Conservation (phyloP, 202 grass and related monocot species). For the Zizania palustris region DNA sequence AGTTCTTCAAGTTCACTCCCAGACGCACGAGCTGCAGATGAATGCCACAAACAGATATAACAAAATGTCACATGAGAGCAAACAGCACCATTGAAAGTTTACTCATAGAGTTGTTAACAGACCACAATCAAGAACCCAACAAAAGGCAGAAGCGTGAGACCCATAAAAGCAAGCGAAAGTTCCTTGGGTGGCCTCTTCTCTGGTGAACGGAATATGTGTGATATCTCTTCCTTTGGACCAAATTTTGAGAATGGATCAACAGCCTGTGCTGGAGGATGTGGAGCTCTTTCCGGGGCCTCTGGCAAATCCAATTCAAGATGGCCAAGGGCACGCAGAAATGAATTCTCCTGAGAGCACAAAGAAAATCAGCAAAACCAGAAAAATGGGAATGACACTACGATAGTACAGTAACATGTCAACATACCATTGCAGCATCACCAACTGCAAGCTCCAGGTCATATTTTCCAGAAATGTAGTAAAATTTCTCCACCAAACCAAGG, state of each 20-base stretch:
- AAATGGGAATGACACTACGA: not conserved
- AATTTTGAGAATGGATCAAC: slow-evolving; percentile 78
- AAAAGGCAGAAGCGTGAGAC: slow-evolving; percentile 68
- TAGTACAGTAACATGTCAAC: slow-evolving; percentile 29
- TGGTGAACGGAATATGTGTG: slow-evolving; percentile 81
- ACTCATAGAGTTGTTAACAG: slow-evolving; percentile 25
- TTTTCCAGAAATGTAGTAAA: slow-evolving; percentile 95
- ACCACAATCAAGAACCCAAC: slow-evolving; percentile 87
- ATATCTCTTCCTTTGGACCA: slow-evolving; percentile 80
- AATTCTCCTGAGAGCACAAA: slow-evolving; percentile 73
- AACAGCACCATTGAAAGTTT: not conserved
- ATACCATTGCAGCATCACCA: slow-evolving; percentile 94
- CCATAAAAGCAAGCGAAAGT: slow-evolving; percentile 77
- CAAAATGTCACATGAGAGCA: not conserved
- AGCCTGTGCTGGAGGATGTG: slow-evolving; percentile 62
- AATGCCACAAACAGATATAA: slow-evolving; percentile 16
- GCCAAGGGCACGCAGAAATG: slow-evolving; percentile 70
- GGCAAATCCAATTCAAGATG: slow-evolving; percentile 85
- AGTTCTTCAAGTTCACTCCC: slow-evolving; percentile 89
- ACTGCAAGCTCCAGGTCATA: slow-evolving; percentile 86
- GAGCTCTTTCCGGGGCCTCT: slow-evolving; percentile 80
- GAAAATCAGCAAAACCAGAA: slow-evolving; percentile 35
- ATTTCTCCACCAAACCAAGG: slow-evolving; percentile 86
- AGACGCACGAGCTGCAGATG: slow-evolving; percentile 63
- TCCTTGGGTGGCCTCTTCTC: slow-evolving; percentile 88